These are phyloP conservation scores for Neopestalotiopsis sp. DNA, from an alignment of 2,329 filamentous ascomycete species.

Conservation along the genomic window DNA sequence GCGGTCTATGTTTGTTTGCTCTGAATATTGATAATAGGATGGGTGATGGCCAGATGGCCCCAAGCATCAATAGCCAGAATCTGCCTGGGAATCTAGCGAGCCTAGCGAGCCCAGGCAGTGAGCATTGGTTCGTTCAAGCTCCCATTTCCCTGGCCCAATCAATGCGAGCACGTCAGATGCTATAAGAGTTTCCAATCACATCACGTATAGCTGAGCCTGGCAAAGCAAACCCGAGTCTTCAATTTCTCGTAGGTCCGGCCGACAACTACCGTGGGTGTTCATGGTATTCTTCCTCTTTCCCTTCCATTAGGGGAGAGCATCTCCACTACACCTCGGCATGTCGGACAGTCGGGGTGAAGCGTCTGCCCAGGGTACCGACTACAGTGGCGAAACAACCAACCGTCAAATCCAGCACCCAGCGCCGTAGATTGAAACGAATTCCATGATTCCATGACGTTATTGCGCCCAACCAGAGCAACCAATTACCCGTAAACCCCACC, in stretches of 20 bases:
- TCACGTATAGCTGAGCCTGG: too few relatives aligned
- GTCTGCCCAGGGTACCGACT: not conserved
- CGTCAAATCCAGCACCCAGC: not conserved
- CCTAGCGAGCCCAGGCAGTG: too few relatives aligned
- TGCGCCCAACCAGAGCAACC: not conserved
- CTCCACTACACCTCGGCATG: slow-evolving; percentile 1
- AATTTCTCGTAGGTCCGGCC: not conserved
- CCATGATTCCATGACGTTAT: not conserved
- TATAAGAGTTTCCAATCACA: too few relatives aligned
- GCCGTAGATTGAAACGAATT: not conserved
- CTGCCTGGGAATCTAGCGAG: too few relatives aligned
- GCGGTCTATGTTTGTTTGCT: too few relatives aligned
- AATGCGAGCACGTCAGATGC: too few relatives aligned
- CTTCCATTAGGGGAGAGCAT: not conserved
- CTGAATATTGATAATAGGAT: too few relatives aligned
- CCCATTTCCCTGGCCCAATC: too few relatives aligned
- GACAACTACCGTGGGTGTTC: not conserved
- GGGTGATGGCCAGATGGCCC: too few relatives aligned
- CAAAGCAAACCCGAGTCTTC: too few relatives aligned
- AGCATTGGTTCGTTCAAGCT: too few relatives aligned
- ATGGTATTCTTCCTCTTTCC: not conserved
- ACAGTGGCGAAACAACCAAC: not conserved
- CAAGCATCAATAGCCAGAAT: too few relatives aligned
- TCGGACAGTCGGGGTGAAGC: slow-evolving; percentile 4
- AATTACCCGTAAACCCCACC: not conserved